Evolutionary conservation across 371 early-diverging fungal genomes (phyloP).

Genomic region (Lichtheimia ramosa): DNA sequence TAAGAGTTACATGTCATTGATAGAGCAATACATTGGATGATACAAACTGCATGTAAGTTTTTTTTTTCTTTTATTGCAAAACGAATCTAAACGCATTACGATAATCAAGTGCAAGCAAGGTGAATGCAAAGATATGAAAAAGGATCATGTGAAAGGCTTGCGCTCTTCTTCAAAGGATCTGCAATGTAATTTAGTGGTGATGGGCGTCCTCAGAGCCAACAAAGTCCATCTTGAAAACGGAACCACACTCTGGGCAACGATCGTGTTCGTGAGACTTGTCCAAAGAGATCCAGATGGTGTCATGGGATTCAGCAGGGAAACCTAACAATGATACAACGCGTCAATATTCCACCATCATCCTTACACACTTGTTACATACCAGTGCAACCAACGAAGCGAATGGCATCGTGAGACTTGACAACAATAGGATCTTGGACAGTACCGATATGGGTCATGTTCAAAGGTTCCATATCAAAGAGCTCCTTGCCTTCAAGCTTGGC

Average conservation of each 20-base stretch:
- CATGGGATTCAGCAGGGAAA: constrained; percentile 88
- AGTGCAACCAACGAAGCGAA: constrained; percentile 92
- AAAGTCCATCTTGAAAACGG: constrained; percentile 69
- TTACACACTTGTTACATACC: constrained; percentile 57
- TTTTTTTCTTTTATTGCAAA: too few relatives aligned
- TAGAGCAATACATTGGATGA: too few relatives aligned
- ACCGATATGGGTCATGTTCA: constrained; percentile 75
- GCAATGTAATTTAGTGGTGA: constrained; percentile 30
- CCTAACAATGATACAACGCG: constrained; percentile 49
- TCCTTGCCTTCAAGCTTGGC: constrained; percentile 85
- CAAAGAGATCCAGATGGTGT: constrained; percentile 80
- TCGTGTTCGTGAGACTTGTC: constrained; percentile 79
- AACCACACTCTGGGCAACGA: constrained; percentile 97
- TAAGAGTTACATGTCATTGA: too few relatives aligned
- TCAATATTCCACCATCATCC: not conserved
- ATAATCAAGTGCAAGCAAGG: too few relatives aligned
- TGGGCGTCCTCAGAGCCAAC: constrained; percentile 50
- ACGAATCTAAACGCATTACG: too few relatives aligned
- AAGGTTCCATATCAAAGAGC: constrained; percentile 85
- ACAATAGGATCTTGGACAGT: constrained; percentile 87
- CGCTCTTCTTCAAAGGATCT: constrained; percentile 4
- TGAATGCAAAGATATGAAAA: too few relatives aligned
- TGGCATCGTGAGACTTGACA: constrained; percentile 80
- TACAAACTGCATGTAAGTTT: too few relatives aligned
- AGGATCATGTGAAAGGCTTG: too few relatives aligned